Percentiles rank a stretch among this genome's conserved stretches.
Evolutionary conservation across 1,284 basidiomycete species (phyloP).

Genomic region (Salmacisia buchloeana): DNA sequence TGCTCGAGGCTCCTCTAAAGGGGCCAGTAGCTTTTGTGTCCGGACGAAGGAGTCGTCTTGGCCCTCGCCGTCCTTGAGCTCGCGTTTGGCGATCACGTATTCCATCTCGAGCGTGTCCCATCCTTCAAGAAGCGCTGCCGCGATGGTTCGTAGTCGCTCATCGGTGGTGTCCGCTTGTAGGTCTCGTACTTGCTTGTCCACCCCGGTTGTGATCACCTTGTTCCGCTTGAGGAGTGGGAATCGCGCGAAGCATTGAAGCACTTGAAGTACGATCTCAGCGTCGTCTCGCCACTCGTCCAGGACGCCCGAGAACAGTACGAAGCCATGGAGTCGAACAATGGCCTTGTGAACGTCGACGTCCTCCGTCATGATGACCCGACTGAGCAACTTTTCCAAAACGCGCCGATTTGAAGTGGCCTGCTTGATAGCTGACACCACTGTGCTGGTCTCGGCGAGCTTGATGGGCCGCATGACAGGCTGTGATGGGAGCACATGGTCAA

Average conservation of each 20-base stretch:
- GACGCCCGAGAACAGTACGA: constrained; percentile 83
- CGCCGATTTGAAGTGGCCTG: constrained; percentile 75
- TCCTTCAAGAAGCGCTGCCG: constrained; percentile 61
- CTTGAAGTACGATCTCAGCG: constrained; percentile 65
- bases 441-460: constrained; percentile 72
- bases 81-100: constrained; percentile 65
- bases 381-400: constrained; percentile 75
- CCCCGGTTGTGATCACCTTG: constrained; percentile 73
- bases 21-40: neutral
- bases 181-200: constrained; percentile 36
- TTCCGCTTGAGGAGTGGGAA: constrained; percentile 86
- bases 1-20: neutral
- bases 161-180: constrained; percentile 10
- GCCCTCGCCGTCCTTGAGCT: constrained; percentile 54
- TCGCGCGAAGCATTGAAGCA: constrained; percentile 47
- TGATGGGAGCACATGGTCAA: neutral
- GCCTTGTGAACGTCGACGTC: constrained; percentile 73
- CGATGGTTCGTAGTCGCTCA: constrained; percentile 22
- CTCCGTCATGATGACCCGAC: constrained; percentile 81
- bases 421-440: constrained; percentile 82
- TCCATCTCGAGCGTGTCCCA: constrained; percentile 72
- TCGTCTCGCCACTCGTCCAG: constrained; percentile 74
- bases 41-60: constrained; percentile 20
- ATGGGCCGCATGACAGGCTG: constrained; percentile 66
- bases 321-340: constrained; percentile 87